phyloP scores from a whole-genome alignment of 2,329 filamentous ascomycete species.

The Colletotrichum trifolii region DNA sequence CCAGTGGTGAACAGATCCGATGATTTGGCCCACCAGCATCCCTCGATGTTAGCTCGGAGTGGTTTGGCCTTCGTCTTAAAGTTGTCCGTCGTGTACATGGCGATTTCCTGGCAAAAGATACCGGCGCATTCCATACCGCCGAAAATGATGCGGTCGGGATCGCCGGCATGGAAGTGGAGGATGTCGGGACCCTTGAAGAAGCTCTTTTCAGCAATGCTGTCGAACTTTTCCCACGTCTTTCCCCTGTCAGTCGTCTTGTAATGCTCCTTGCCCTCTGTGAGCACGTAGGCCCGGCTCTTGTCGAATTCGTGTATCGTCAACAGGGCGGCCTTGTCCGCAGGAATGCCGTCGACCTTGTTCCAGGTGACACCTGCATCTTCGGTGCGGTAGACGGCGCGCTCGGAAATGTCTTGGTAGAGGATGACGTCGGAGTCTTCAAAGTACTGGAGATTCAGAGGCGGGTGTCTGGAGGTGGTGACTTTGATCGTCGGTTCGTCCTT shows the following conservation, averaged over 20 bases:
- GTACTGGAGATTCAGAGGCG: conserved; percentile 80
- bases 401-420: conserved; percentile 75
- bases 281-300: conserved; percentile 79
- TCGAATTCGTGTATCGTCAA: conserved; percentile 85
- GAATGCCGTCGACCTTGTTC: conserved; percentile 72
- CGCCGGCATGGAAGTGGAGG: conserved; percentile 84
- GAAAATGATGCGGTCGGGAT: conserved; percentile 88
- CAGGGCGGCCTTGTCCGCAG: conserved; percentile 69
- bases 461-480: conserved; percentile 72
- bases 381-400: conserved; percentile 79
- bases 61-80: conserved; percentile 76
- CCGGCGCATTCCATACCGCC: conserved; percentile 77
- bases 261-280: conserved; percentile 77
- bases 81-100: conserved; percentile 84
- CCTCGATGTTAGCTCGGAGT: conserved; percentile 75
- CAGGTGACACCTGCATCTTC: conserved; percentile 83
- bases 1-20: conserved; percentile 79
- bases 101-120: conserved; percentile 71
- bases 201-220: conserved; percentile 68
- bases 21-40: conserved; percentile 90
- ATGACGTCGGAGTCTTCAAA: conserved; percentile 90
- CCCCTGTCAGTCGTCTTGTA: conserved; percentile 88
- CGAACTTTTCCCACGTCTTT: conserved; percentile 82
- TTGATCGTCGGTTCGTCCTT: conserved; percentile 76
- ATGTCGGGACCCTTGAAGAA: conserved; percentile 57